phyloP scores from a whole-genome alignment of 495 filamentous ascomycete species.

The Parathielavia appendiculata region DNA sequence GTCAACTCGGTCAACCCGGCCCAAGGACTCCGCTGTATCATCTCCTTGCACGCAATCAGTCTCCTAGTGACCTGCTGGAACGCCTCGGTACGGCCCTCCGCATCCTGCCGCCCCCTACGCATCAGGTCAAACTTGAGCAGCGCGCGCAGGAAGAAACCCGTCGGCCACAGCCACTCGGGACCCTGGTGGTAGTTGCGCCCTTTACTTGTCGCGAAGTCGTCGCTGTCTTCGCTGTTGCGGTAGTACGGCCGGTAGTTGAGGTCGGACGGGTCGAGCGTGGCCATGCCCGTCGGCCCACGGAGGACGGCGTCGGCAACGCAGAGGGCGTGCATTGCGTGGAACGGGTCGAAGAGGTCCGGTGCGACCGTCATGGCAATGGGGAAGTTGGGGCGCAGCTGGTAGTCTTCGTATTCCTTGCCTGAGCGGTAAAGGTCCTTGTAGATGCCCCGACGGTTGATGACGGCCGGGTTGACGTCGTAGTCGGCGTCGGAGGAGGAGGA shows the following conservation, averaged over 20 bases:
- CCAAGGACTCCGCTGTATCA: slow-evolving; percentile 73
- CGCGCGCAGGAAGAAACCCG: slow-evolving; percentile 88
- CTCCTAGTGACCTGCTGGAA: slow-evolving; percentile 90
- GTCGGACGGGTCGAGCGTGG: slow-evolving; percentile 88
- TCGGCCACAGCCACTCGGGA: slow-evolving; percentile 99
- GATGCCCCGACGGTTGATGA: slow-evolving; percentile 86
- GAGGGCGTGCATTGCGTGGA: slow-evolving; percentile 71
- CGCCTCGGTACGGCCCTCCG: slow-evolving; percentile 65
- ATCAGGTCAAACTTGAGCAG: slow-evolving; percentile 83
- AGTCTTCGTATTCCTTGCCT: slow-evolving; percentile 94
- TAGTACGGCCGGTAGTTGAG: slow-evolving; percentile 92
- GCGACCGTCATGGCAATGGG: slow-evolving; percentile 94
- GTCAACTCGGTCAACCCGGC: slow-evolving; percentile 91
- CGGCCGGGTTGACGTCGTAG: slow-evolving; percentile 71
- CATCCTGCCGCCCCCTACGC: slow-evolving; percentile 56
- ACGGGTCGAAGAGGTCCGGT: slow-evolving; percentile 74
- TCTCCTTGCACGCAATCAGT: slow-evolving; percentile 73
- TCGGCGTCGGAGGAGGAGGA: slow-evolving; percentile 60
- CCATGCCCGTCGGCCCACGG: slow-evolving; percentile 87
- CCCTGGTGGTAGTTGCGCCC: slow-evolving; percentile 98
- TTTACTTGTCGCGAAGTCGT: slow-evolving; percentile 83
- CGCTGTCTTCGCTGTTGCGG: slow-evolving; percentile 86
- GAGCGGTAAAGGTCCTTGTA: slow-evolving; percentile 95
- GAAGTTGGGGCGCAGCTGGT: slow-evolving; percentile 92
- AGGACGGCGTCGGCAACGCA: slow-evolving; percentile 71